Base-by-base conservation (phyloP, 352 stramenopile genomes). In the Globisporangium recalcitrans region DNA sequence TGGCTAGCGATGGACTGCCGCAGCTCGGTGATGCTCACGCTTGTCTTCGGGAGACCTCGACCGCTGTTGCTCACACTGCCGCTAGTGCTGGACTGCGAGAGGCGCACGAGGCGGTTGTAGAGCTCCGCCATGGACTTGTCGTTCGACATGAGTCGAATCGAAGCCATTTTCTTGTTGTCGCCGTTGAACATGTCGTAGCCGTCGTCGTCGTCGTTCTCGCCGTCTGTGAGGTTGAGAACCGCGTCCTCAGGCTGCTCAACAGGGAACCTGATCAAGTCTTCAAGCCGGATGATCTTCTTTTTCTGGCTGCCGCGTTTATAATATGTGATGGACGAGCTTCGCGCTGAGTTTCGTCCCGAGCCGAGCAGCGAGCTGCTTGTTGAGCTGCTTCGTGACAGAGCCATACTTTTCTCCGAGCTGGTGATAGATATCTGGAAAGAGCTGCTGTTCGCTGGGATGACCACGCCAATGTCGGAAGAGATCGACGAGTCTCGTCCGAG, bases 401-500 rank as follows among this genome's bases (percentile, higher is more conserved):
- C 27, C 22, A 21, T 54, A 27, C 62, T 67, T 29, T 58, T 62
- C 34, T 57, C 54, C 8, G 46, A 62, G n/a, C 47, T 26, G 36
- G 46, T 29, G 3, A 59, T 46, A 4, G 62, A 67, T 11, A 62
- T 34, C 46, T 49, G 54, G 21, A 44, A 56, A 10, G 61, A 58
- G 19, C 51, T 31, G 2, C 29, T 55, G 31, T 56, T 36, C 16
- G 38, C 32, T 9, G 61, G 47, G 24, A 62, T 38, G 13, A 38
- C 10, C 3, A 46, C 44, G 27, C 62, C 44, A 7, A 64, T 24
- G 26, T 69, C 63, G 19, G 63, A 64, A 19, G 63, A 69, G n/a
- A 69, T 69, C 16, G 63, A 69, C 26, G 63, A 69, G 51, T 63
- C 58, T 8, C 63, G 63, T 24, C 63, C 63, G 13, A 64, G 11